Base-by-base conservation (phyloP, 805 yeast species). In the Ogataea glucozyma region DNA sequence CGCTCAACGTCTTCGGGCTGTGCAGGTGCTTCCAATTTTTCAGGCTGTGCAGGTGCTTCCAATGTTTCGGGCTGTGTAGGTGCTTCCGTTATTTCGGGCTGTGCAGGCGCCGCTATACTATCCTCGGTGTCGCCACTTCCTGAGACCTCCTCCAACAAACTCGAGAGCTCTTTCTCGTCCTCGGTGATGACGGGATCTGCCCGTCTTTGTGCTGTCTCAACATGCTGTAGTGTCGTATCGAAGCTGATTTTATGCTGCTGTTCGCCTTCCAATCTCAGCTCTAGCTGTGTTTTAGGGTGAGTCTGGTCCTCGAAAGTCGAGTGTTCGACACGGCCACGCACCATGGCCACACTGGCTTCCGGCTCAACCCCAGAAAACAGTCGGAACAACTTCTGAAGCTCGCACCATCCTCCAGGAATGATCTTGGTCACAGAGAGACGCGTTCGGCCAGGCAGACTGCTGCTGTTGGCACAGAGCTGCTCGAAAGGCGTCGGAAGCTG, bases 351-450 rank as follows among this genome's bases (percentile, higher is more conserved):
- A 4, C 73, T 73, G n/a, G 43, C 38, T 17, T 61, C 60, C 23
- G 52, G 57, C 2, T 53, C 53, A 2, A 37, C 43, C 5, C 72
- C 64, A 16, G 71, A 64, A 51, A 75, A 84, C 0, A 79, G 56
- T 18, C 71, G 69, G 56, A 78, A 85, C 45, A 73, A 70, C 14
- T 66, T 70, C 30, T 79, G 64, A 34, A 85, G 62, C 59, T 85
- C 91, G 66, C 93, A 85, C 86, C 88, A 85, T 12, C 71, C 61
- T 23, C 74, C 69, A 0, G 83, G 76, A 9, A 82, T 61, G 7
- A 85, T 57, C 41, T 71, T 74, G 0, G 90, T 82, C 4, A 84
- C 88, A 1, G 81, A 74, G 12, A 81, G 57, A 30, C 85, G 55
- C 5, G 67, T 33, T 26, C 38, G 39, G 14, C 52, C 51, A 4